A percentile compares a stretch with the other conserved stretches of the same genome.
Conservation (phyloP, 73 alveolate species). For the Paramecium sexaurelia region DNA sequence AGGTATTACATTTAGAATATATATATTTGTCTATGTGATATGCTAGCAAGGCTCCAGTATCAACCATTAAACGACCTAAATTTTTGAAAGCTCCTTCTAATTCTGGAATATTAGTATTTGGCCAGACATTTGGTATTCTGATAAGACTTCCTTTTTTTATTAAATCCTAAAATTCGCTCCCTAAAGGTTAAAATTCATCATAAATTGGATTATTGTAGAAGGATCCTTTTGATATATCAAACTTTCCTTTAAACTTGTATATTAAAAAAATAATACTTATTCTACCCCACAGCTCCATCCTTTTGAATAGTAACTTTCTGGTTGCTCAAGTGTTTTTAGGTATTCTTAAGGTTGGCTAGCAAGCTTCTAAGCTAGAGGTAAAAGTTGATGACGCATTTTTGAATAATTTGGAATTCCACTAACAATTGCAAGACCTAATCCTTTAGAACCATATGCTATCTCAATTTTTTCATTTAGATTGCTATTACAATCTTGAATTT, state of each 20-base stretch:
- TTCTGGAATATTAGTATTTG: constrained; percentile 70
- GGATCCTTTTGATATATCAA: constrained; percentile 78
- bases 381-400: constrained; percentile 65
- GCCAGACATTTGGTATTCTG: constrained; percentile 74
- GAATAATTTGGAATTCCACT: constrained; percentile 71
- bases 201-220: constrained; percentile 78
- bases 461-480: constrained; percentile 64
- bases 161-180: constrained; percentile 30
- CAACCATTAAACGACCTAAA: constrained; percentile 67
- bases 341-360: constrained; percentile 69
- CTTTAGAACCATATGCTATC: constrained; percentile 75
- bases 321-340: constrained; percentile 69
- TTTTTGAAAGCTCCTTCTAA: constrained; percentile 73
- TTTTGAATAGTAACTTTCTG: constrained; percentile 68
- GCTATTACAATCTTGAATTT: not conserved
- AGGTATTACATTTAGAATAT: constrained; percentile 36
- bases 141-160: constrained; percentile 43
- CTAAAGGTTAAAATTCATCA: constrained; percentile 58
- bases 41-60: constrained; percentile 72
- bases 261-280: not conserved
- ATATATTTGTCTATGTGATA: constrained; percentile 75
- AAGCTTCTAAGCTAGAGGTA: constrained; percentile 74
- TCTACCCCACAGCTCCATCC: constrained; percentile 91
- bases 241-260: constrained; percentile 69
- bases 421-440: constrained; percentile 73